Base-by-base conservation (phyloP, 2,329 filamentous ascomycete species). In the Pezicula neosporulosa region DNA sequence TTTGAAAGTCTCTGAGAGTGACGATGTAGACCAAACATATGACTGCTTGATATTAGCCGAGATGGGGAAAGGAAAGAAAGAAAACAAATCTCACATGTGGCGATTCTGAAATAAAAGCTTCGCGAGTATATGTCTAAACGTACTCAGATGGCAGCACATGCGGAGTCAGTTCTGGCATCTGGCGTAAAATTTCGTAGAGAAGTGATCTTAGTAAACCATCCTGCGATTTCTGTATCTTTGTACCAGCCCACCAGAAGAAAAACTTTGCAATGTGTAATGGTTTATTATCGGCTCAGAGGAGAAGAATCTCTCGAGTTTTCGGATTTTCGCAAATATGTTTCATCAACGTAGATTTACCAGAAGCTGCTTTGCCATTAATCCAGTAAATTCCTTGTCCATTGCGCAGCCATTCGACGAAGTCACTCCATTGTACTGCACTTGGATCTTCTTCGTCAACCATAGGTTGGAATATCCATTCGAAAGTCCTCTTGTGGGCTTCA, bases 291-390 rank as follows among this genome's bases (percentile, higher is more conserved):
- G 54, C 50, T 38, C 52, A 51, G 59, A 59, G 64, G 38, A 58
- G 61, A 37, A 56, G 63, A 44, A n/a, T 56, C 58, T 28, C 18
- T 24, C 28, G 3, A 7, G 46, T 48, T 28, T 33, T 44, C 8
- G 21, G 13, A 46, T 50, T 39, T 3, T 46, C 42, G 33, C 21
- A 39, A 35, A 46, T 39, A 35, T 70, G 68, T 19, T 71, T 69
- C 63, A 75, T 74, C 1, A 77, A 63, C 0, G 72, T 75, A 0
- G 72, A 75, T 53, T 77, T 77, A 1, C 75, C 75, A 0, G 71
- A 72, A 0, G 74, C 75, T 2, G 74, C 69, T 35, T 75, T 72
- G 2, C 70, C 70, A 2, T 65, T 71, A 30, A 73, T 65, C 70
- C 67, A 70, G 47, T 69, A 70, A 0, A 68, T 60, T 1, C 60